Evolutionary conservation across 2,329 filamentous ascomycete genomes (phyloP).

Genomic region (Colletotrichum sp.): DNA sequence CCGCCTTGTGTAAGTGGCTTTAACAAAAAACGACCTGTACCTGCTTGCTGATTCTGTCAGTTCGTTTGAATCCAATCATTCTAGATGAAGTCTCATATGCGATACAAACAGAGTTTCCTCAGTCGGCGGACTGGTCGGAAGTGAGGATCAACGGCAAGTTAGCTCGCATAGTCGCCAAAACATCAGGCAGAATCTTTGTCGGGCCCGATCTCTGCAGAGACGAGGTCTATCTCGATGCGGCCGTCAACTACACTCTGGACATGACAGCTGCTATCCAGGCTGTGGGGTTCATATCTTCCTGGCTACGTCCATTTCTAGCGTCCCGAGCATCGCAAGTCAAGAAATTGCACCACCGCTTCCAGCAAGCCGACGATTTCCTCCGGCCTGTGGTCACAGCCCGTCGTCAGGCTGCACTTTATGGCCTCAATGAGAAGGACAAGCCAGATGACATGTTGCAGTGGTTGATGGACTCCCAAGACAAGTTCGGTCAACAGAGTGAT

Average conservation of each 20-base stretch:
- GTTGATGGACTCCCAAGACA: conserved; percentile 42
- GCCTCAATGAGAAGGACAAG: conserved; percentile 25
- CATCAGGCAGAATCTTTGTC: conserved; percentile 52
- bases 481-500: conserved; percentile 34
- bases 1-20: background rate
- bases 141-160: conserved; percentile 43
- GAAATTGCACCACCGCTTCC: conserved; percentile 33
- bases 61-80: conserved; percentile 38
- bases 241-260: conserved; percentile 51
- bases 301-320: conserved; percentile 37
- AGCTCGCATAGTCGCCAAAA: conserved; percentile 49
- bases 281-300: conserved; percentile 40
- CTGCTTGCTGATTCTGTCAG: background rate
- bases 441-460: conserved; percentile 54
- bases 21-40: rapidly evolving
- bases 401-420: conserved; percentile 26
- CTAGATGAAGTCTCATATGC: conserved; percentile 37
- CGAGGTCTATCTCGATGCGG: conserved; percentile 47
- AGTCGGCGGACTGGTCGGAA: conserved; percentile 42
- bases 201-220: conserved; percentile 49
- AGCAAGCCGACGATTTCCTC: conserved; percentile 38
- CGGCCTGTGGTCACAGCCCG: conserved; percentile 37
- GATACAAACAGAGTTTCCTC: conserved; percentile 36
- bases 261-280: conserved; percentile 40
- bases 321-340: conserved; percentile 37